phyloP scores from a whole-genome alignment of 2,329 filamentous ascomycete species.

The Monascus ruber region DNA sequence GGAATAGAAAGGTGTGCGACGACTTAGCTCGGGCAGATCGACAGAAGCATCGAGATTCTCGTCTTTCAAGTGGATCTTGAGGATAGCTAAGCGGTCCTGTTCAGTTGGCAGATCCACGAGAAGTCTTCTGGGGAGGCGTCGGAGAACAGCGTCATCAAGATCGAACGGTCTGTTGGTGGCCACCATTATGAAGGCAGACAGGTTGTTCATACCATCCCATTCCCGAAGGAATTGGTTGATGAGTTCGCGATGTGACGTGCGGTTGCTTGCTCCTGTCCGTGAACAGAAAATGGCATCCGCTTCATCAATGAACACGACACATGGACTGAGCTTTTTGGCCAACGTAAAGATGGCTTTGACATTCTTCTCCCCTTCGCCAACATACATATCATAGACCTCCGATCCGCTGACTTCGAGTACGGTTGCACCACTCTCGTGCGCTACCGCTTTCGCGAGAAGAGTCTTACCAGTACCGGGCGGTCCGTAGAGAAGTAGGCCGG shows the following conservation, averaged over 20 bases:
- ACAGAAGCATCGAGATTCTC: slow-evolving; percentile 34
- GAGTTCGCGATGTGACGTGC: slow-evolving; percentile 69
- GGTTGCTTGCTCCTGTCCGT: slow-evolving; percentile 50
- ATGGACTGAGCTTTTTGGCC: slow-evolving; percentile 81
- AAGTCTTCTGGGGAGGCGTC: slow-evolving; percentile 39
- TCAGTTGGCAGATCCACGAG: slow-evolving; percentile 39
- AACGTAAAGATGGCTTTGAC: slow-evolving; percentile 83
- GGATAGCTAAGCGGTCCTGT: slow-evolving; percentile 35
- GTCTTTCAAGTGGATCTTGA: slow-evolving; percentile 39
- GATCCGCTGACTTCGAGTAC: slow-evolving; percentile 79
- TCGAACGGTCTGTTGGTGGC: slow-evolving; percentile 94
- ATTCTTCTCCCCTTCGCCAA: slow-evolving; percentile 94
- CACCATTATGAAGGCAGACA: slow-evolving; percentile 92
- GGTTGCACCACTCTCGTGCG: slow-evolving; percentile 54
- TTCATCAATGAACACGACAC: slow-evolving; percentile 94
- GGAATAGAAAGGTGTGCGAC: slow-evolving; percentile 38
- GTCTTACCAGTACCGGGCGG: slow-evolving; percentile 62
- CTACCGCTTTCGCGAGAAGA: slow-evolving; percentile 52
- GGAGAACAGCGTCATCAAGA: slow-evolving; percentile 54
- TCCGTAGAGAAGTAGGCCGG: slow-evolving; percentile 77
- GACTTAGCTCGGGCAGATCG: slow-evolving; percentile 32
- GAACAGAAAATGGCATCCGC: slow-evolving; percentile 84
- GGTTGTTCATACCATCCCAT: slow-evolving; percentile 83
- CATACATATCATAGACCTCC: slow-evolving; percentile 90
- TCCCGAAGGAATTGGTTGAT: slow-evolving; percentile 96